phyloP scores from a whole-genome alignment of 1,284 basidiomycete species.

The Phylloboletellus chloephorus region DNA sequence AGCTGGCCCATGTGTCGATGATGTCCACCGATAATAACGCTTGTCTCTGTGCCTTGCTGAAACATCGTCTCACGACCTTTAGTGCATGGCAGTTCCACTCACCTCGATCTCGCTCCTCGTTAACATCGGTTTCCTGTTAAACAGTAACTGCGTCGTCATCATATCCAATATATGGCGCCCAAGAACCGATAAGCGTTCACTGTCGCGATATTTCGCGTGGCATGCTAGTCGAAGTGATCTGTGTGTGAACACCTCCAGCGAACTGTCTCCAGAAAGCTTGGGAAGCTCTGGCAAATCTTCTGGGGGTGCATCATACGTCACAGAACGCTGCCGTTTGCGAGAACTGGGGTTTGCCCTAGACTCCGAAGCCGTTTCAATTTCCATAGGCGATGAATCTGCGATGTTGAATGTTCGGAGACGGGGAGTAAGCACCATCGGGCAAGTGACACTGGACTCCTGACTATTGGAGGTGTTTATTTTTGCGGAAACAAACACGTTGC shows the following conservation, averaged over 20 bases:
- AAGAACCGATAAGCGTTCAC: constrained; percentile 51
- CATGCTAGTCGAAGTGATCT: constrained; percentile 49
- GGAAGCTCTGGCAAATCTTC: constrained; percentile 38
- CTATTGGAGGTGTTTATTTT: constrained; percentile 16
- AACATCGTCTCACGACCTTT: constrained; percentile 23
- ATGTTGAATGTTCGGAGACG: constrained; percentile 35
- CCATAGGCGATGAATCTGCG: constrained; percentile 32
- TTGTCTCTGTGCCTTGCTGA: constrained; percentile 33
- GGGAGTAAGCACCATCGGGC: constrained; percentile 33
- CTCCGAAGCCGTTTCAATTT: constrained; percentile 28
- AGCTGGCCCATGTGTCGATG: constrained; percentile 52
- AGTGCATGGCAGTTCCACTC: constrained; percentile 20
- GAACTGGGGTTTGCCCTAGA: constrained; percentile 21
- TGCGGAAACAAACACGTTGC: constrained; percentile 14
- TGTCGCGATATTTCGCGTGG: constrained; percentile 47
- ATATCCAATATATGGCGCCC: constrained; percentile 49
- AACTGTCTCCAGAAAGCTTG: constrained; percentile 43
- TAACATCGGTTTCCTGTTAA: constrained; percentile 50
- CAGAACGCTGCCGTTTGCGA: constrained; percentile 32
- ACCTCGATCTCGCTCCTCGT: constrained; percentile 47
- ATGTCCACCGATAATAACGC: constrained; percentile 40
- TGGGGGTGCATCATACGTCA: constrained; percentile 27
- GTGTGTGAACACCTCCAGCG: constrained; percentile 66
- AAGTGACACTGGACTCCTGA: constrained; percentile 12
- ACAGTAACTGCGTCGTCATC: constrained; percentile 47